These are phyloP conservation scores for Hanseniaspora clermontiae DNA, from an alignment of 805 yeast species.

Conservation along the genomic window DNA sequence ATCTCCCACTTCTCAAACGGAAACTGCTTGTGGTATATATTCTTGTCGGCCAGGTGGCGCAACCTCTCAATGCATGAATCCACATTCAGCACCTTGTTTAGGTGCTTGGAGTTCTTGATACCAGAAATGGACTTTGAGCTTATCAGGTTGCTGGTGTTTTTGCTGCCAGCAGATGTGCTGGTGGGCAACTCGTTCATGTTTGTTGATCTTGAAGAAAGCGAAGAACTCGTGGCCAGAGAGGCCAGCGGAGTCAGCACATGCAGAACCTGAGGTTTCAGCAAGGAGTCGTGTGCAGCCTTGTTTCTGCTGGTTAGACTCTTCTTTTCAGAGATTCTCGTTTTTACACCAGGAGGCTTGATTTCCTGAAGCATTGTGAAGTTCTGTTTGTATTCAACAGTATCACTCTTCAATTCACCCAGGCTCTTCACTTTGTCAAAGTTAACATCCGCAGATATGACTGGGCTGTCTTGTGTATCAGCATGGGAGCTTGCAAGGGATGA, in stretches of 20 bases:
- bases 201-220: constrained; percentile 8
- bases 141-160: not conserved
- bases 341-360: too few species aligned
- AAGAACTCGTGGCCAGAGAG: constrained; percentile 2
- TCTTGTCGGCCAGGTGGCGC: constrained; percentile 38
- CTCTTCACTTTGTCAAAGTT: not conserved
- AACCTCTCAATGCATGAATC: constrained; percentile 54
- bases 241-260: constrained; percentile 9
- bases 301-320: not conserved
- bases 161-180: not conserved
- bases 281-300: constrained; percentile 10
- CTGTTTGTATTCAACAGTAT: constrained; percentile 1
- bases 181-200: not conserved
- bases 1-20: constrained; percentile 42
- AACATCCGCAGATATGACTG: not conserved
- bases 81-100: constrained; percentile 33
- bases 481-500: not conserved
- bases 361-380: constrained; percentile 1
- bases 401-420: not conserved
- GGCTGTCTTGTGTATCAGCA: not conserved
- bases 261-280: not conserved
- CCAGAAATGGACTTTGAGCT: not conserved
- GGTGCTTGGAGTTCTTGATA: not conserved
- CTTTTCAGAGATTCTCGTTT: not conserved
- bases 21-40: constrained; percentile 33